Base-by-base conservation (phyloP, 1,284 basidiomycete species). In the Boletellus deceptivus region DNA sequence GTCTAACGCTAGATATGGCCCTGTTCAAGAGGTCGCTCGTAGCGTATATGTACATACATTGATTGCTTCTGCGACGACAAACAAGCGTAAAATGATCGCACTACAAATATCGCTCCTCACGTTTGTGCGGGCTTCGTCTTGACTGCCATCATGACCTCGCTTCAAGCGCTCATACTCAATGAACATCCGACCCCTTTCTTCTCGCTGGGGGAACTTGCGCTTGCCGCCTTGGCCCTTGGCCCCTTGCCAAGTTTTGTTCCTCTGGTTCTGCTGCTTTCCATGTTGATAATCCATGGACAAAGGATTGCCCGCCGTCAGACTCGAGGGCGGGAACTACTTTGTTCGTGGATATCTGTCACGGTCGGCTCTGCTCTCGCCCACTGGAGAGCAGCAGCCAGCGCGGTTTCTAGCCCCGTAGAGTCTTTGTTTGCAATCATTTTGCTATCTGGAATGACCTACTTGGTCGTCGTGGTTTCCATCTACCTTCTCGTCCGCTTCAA, bases 241-340 rank as follows among this genome's bases (percentile, higher is more conserved):
- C 71, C 79, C 0, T 69, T 78, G 5, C 80, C 83, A 0, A 72
- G 76, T 0, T 72, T 83, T 31, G 53, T 78, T 3, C 80, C 84
- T 0, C 58, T 82, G 3, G 62, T 77, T 0, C 44, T 77, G 0
- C 73, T 80, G 0, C 58, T 88, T 0, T 67, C 81, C 0, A 53
- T 70, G 0, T 55, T 86, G 1, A 72, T 77, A 24, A 60, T 84
- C 0, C 84, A 84, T 48, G 71, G 74, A 0, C 71, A 73, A 17
- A 71, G 76, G 9, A 57, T 78, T 38, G 65, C 76, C 37, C 71
- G 63, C 31, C 69, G 73, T 24, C 62, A 62, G 0, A 62, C 72
- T 35, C 59, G 64, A 36, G 49, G 65, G 29, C 53, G 56, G 33
- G 66, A 74, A 36, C 56, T 74, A 0, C 52, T 65, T 35, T 56